Conservation (phyloP, 805 yeast species). For the Lipomyces starkeyi region DNA sequence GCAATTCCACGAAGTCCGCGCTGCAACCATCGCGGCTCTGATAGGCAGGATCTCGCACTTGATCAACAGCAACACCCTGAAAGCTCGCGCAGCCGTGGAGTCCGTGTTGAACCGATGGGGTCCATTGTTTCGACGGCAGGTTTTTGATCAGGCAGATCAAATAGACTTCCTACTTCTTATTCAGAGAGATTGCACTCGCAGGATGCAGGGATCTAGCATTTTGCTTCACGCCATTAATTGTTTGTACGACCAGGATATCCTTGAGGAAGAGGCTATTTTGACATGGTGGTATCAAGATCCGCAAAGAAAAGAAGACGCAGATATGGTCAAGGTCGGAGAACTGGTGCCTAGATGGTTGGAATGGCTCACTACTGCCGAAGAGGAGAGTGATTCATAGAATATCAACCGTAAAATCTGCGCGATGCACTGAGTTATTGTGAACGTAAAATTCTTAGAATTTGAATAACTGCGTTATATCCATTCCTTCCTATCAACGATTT, state of each 20-base stretch:
- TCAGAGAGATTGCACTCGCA: conserved; percentile 55
- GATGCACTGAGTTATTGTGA: too few species aligned
- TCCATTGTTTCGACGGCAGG: conserved; percentile 78
- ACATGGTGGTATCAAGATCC: conserved; percentile 75
- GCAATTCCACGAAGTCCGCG: conserved; percentile 87
- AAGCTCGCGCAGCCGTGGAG: conserved; percentile 73
- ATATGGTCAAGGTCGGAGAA: conserved; percentile 54
- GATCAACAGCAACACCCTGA: conserved; percentile 75
- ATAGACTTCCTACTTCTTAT: conserved; percentile 63
- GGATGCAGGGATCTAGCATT: conserved; percentile 53
- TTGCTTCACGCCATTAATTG: conserved; percentile 59
- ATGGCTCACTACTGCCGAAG: conserved; percentile 85
- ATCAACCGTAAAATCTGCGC: too few species aligned
- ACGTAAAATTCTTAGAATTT: too few species aligned
- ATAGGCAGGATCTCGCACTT: conserved; percentile 72
- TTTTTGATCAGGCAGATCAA: conserved; percentile 79
- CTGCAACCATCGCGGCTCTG: conserved; percentile 77
- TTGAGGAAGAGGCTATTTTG: conserved; percentile 80
- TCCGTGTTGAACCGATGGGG: conserved; percentile 86
- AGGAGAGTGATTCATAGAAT: conserved; percentile 58
- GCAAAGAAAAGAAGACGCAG: conserved; percentile 51
- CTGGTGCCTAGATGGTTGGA: conserved; percentile 77
- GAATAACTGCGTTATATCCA: neutral
- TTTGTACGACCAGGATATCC: conserved; percentile 79
- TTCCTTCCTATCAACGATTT: neutral